These are phyloP conservation scores for Acacia pycnantha DNA, from an alignment of 331 rosid species.

Conservation along the genomic window DNA sequence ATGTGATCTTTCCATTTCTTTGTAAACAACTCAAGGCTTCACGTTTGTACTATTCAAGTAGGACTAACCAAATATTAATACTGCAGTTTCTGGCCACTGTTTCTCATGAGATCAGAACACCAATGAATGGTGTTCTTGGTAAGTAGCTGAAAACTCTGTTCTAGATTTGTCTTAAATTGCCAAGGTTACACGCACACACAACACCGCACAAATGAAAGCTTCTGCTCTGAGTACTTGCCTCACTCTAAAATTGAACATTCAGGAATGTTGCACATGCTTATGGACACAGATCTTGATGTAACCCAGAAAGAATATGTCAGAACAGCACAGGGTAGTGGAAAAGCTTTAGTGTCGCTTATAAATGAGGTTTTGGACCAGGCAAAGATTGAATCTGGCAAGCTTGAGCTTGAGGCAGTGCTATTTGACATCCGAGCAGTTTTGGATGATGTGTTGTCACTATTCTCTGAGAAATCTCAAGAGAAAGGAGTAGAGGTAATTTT, in stretches of 20 bases:
- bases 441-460: slow-evolving; percentile 86
- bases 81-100: slow-evolving; percentile 93
- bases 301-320: slow-evolving; percentile 87
- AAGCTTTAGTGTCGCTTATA: slow-evolving; percentile 83
- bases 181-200: background rate
- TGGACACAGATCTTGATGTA: slow-evolving; percentile 88
- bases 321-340: slow-evolving; percentile 91
- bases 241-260: slow-evolving; percentile 39
- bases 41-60: background rate
- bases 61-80: slow-evolving; percentile 27
- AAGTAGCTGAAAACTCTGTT: slow-evolving; percentile 34
- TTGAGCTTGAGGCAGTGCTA: slow-evolving; percentile 84
- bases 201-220: background rate
- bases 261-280: slow-evolving; percentile 96
- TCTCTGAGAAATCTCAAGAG: slow-evolving; percentile 88
- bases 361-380: slow-evolving; percentile 97
- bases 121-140: slow-evolving; percentile 96
- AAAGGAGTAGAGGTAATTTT: slow-evolving; percentile 90
- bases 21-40: slow-evolving; percentile 16
- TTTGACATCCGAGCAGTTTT: slow-evolving; percentile 72
- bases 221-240: slow-evolving; percentile 21
- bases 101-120: slow-evolving; percentile 94
- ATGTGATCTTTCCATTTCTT: slow-evolving; percentile 21
- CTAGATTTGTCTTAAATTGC: background rate
- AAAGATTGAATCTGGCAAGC: slow-evolving; percentile 91